phyloP scores from a whole-genome alignment of 2,329 filamentous ascomycete species.

The Alternaria conjuncta region DNA sequence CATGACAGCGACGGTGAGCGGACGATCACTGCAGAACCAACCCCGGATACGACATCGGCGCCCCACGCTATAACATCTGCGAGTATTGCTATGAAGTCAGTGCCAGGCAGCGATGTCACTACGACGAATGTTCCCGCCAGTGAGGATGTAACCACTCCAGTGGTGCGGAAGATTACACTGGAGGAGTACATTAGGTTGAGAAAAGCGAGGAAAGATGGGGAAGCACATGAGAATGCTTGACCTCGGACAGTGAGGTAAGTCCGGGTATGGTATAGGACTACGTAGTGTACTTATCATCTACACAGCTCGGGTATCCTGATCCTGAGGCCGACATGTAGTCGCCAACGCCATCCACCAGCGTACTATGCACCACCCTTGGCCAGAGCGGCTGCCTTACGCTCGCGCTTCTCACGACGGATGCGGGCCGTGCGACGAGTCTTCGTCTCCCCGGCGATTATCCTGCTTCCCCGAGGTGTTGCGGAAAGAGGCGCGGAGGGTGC shows the following conservation, averaged over 20 bases:
- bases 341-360: not conserved
- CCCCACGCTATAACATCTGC: not conserved
- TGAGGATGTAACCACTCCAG: not conserved
- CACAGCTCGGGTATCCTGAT: not conserved
- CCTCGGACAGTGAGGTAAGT: too few species aligned
- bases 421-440: not conserved
- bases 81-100: not conserved
- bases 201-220: not conserved
- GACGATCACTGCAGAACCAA: not conserved
- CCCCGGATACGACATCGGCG: not conserved
- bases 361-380: not conserved
- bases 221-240: not conserved
- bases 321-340: not conserved
- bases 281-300: not conserved
- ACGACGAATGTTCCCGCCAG: not conserved
- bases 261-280: not conserved
- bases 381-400: not conserved
- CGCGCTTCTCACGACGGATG: not conserved
- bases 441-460: not conserved
- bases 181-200: not conserved
- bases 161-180: not conserved
- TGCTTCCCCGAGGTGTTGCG: not conserved
- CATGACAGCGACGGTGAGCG: not conserved
- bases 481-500: not conserved
- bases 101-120: too few species aligned